phyloP scores from a whole-genome alignment of 176 grass and related monocot genomes.

The Tillandsia fasciculata region DNA sequence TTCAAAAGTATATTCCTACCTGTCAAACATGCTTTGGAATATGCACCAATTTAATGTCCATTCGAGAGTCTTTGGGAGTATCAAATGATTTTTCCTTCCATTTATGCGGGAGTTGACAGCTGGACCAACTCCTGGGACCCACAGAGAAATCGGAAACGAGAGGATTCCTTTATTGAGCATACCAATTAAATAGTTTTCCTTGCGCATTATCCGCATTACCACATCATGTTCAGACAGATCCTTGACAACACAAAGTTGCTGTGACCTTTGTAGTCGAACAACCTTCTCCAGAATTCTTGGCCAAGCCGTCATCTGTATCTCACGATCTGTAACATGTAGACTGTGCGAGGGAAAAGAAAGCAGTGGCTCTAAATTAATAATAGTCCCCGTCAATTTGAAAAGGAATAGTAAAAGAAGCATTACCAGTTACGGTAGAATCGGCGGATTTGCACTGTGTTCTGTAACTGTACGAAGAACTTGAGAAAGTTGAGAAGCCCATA shows the following conservation, averaged over 20 bases:
- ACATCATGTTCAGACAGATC: constrained; percentile 90
- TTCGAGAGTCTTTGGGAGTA: constrained; percentile 88
- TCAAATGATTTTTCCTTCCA: constrained; percentile 54
- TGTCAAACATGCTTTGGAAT: constrained; percentile 98
- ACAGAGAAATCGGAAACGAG: constrained; percentile 75
- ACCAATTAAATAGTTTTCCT: constrained; percentile 98
- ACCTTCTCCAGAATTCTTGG: constrained; percentile 85
- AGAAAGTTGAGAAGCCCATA: constrained; percentile 95
- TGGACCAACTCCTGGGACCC: constrained; percentile 67
- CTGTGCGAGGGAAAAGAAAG: constrained; percentile 37
- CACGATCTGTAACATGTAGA: constrained; percentile 77
- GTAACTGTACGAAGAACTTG: constrained; percentile 91
- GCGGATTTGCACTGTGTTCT: constrained; percentile 61
- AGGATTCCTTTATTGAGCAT: constrained; percentile 97
- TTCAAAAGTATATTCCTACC: constrained; percentile 36
- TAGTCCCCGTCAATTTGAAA: constrained; percentile 8
- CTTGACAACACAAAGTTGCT: constrained; percentile 88
- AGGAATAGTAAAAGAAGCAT: constrained; percentile 1
- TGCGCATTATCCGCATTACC: constrained; percentile 96
- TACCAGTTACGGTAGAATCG: constrained; percentile 88
- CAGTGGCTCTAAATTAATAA: not conserved
- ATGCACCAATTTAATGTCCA: constrained; percentile 99
- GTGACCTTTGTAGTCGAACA: constrained; percentile 58
- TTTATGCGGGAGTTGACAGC: constrained; percentile 36
- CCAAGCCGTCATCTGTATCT: constrained; percentile 94